Evolutionary conservation across 331 rosid species (phyloP).

Genomic region (Arachis monticola): DNA sequence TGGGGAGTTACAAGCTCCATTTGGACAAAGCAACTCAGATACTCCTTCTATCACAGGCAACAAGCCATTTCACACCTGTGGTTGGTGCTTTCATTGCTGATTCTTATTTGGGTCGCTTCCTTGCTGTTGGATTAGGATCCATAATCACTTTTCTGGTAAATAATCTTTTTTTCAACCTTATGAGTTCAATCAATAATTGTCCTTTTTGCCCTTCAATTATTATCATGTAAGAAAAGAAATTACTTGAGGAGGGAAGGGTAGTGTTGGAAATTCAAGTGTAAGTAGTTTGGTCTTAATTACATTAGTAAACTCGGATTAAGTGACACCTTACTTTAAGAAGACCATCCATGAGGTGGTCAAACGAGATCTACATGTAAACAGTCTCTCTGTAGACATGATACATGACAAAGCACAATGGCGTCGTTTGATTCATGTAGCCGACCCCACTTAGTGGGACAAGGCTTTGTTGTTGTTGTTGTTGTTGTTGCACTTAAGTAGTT

Average conservation of each 20-base stretch:
- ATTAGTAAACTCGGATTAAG: neutral
- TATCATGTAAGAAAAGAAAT: neutral
- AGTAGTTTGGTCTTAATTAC: too few species aligned
- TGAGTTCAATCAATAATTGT: neutral
- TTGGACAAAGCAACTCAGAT: constrained; percentile 52
- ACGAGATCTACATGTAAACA: too few species aligned
- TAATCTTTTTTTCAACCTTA: neutral
- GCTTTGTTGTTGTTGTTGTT: too few species aligned
- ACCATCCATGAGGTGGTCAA: too few species aligned
- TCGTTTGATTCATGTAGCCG: too few species aligned
- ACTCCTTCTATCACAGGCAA: constrained; percentile 52
- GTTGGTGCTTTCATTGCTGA: constrained; percentile 68
- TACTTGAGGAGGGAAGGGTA: neutral
- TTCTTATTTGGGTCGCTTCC: constrained; percentile 73
- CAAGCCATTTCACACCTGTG: constrained; percentile 55
- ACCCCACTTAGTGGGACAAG: too few species aligned
- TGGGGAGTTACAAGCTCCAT: constrained; percentile 52
- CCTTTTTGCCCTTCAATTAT: neutral
- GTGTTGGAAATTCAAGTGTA: too few species aligned
- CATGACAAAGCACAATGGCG: too few species aligned
- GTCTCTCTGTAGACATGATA: too few species aligned
- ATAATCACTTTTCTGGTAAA: constrained; percentile 51
- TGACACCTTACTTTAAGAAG: too few species aligned
- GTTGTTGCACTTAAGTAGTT: too few species aligned
- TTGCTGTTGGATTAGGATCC: constrained; percentile 60